Evolutionary conservation across 495 filamentous ascomycete genomes (phyloP).

Genomic region (Aspergillus panamensis): DNA sequence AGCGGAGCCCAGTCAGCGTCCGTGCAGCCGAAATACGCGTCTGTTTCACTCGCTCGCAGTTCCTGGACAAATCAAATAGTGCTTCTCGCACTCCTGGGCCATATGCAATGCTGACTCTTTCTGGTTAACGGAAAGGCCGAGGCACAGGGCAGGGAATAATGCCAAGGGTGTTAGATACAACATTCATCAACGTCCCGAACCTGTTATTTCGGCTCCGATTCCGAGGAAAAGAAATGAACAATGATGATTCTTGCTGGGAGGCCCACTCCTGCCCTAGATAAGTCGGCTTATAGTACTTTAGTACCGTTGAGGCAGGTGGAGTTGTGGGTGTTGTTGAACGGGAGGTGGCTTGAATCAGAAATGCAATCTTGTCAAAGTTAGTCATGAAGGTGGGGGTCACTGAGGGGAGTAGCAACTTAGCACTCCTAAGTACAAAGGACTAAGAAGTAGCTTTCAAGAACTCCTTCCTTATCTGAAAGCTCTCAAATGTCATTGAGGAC

Average conservation of each 20-base stretch:
- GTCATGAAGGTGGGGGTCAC: too few relatives aligned
- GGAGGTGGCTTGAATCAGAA: neutral
- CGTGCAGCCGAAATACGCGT: constrained; percentile 47
- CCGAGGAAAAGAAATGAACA: constrained; percentile 3
- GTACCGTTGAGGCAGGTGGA: neutral
- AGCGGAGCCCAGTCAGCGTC: constrained; percentile 25
- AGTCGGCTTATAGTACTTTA: neutral
- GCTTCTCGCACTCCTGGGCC: neutral
- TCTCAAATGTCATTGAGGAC: too few relatives aligned
- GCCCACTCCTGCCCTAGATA: neutral
- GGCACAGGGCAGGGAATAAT: neutral
- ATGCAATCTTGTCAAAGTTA: neutral
- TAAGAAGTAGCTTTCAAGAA: too few relatives aligned
- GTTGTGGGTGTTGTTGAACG: neutral
- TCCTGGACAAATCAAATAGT: constrained; percentile 1
- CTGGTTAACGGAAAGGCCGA: constrained; percentile 2
- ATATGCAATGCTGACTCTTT: constrained; percentile 9
- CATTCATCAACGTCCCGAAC: neutral
- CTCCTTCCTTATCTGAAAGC: neutral
- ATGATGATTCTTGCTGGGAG: neutral
- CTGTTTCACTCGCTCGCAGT: constrained; percentile 34
- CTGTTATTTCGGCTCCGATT: constrained; percentile 7
- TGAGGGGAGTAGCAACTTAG: too few relatives aligned
- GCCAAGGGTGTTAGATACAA: neutral
- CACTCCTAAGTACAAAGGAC: too few relatives aligned